Conservation (phyloP, 345 rosid genomes). For the Clarkia xantiana region DNA sequence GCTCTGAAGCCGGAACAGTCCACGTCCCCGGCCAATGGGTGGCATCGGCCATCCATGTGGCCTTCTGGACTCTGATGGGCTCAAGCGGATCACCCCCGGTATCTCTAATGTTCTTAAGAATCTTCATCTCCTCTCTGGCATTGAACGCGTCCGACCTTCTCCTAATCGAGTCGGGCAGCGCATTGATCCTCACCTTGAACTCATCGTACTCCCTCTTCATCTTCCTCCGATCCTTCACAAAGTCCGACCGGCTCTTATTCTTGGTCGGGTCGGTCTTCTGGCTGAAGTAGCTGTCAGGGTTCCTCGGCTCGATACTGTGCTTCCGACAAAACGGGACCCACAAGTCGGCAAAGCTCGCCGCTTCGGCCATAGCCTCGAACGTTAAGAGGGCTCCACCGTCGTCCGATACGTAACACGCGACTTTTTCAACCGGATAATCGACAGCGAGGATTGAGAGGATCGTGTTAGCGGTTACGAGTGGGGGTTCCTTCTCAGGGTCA, state of each 20-base stretch:
- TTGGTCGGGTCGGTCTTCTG: constrained; percentile 75
- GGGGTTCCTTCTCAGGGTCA: constrained; percentile 92
- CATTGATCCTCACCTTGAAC: constrained; percentile 80
- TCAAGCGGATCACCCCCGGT: constrained; percentile 54
- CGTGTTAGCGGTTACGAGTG: constrained; percentile 72
- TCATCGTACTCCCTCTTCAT: constrained; percentile 84
- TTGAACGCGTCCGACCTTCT: constrained; percentile 87
- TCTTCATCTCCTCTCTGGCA: constrained; percentile 88
- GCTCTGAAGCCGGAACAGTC: constrained; percentile 42
- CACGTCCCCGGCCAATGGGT: constrained; percentile 95
- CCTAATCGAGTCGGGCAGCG: constrained; percentile 72
- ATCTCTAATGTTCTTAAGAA: constrained; percentile 63
- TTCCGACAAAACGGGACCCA: constrained; percentile 95
- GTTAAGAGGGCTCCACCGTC: constrained; percentile 94
- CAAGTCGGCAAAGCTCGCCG: constrained; percentile 75
- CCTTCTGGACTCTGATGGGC: constrained; percentile 49
- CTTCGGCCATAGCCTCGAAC: constrained; percentile 97
- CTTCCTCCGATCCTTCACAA: constrained; percentile 76
- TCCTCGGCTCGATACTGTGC: constrained; percentile 72
- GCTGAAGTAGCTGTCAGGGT: constrained; percentile 71
- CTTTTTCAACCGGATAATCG: constrained; percentile 82
- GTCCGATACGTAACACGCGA: constrained; percentile 69
- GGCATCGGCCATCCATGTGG: constrained; percentile 99
- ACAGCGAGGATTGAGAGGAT: constrained; percentile 62
- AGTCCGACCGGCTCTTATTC: constrained; percentile 68